phyloP scores from a whole-genome alignment of 1,284 basidiomycete genomes.

The Cerioporus squamosus region DNA sequence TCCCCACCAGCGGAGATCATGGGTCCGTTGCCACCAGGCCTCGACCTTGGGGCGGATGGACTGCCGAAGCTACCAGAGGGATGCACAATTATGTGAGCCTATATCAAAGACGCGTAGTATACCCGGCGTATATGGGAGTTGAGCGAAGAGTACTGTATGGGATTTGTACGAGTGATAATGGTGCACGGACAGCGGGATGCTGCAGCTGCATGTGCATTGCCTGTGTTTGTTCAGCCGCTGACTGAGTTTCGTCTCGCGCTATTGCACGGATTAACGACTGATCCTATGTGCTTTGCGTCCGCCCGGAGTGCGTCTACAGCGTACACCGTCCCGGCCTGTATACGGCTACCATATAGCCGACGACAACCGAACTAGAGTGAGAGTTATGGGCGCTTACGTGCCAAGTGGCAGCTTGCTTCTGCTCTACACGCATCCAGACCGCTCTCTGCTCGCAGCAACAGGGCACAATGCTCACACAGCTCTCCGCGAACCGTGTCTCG shows the following conservation, averaged over 20 bases:
- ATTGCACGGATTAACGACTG: no score
- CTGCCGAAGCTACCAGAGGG: conserved; percentile 57
- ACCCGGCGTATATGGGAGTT: neutral
- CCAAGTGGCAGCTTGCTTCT: neutral
- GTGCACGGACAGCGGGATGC: neutral
- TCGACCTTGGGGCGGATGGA: conserved; percentile 62
- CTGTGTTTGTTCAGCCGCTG: neutral
- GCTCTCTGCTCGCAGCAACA: neutral
- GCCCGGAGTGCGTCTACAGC: no score
- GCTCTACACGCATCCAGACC: conserved; percentile 1
- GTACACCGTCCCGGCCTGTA: no score
- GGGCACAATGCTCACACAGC: conserved; percentile 3
- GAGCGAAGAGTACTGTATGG: neutral
- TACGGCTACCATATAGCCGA: no score
- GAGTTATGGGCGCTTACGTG: neutral
- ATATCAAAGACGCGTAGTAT: neutral
- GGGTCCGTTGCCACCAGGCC: conserved; percentile 87
- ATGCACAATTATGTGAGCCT: conserved; percentile 46
- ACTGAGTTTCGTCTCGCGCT: neutral
- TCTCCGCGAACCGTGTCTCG: conserved; percentile 2
- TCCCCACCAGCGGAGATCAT: conserved; percentile 91
- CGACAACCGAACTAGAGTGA: neutral
- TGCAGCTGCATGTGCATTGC: neutral
- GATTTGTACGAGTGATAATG: neutral
- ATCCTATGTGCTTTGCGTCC: no score